Conservation (phyloP, 768 basidiomycete species). For the Clavaria fumosa region DNA sequence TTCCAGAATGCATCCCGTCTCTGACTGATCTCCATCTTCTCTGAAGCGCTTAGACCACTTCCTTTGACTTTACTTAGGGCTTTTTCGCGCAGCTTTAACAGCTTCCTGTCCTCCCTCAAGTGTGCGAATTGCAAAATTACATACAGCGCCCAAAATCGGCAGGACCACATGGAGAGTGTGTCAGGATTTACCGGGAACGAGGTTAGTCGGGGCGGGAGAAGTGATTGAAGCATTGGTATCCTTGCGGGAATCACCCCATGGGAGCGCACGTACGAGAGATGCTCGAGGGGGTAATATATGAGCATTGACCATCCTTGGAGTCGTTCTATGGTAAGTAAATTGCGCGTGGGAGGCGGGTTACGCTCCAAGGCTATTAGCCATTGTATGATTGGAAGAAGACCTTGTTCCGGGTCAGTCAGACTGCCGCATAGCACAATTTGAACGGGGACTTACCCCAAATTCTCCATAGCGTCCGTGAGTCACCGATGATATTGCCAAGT, state of each 20-base stretch:
- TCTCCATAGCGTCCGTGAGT: constrained; percentile 61
- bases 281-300: constrained; percentile 66
- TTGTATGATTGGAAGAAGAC: constrained; percentile 63
- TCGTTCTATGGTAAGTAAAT: constrained; percentile 61
- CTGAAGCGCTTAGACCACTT: constrained; percentile 26
- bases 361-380: constrained; percentile 68
- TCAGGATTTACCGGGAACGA: constrained; percentile 30
- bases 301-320: constrained; percentile 72
- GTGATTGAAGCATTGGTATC: constrained; percentile 29
- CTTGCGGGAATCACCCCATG: constrained; percentile 44
- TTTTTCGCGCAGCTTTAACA: constrained; percentile 39
- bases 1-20: constrained; percentile 57
- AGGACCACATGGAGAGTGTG: constrained; percentile 50
- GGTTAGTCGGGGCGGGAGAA: constrained; percentile 27
- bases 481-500: constrained; percentile 39
- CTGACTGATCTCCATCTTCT: constrained; percentile 39
- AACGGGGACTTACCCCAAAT: constrained; percentile 48
- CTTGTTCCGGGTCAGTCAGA: constrained; percentile 21
- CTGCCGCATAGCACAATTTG: background rate
- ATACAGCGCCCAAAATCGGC: constrained; percentile 71
- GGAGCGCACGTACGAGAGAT: constrained; percentile 49
- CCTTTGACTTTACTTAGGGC: constrained; percentile 44
- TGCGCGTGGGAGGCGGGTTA: constrained; percentile 52
- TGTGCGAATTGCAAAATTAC: constrained; percentile 64
- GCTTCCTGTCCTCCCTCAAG: constrained; percentile 47